Percentiles rank a stretch among this genome's conserved stretches.
phyloP scores from a whole-genome alignment of 1,139 yeast species.

The Saccharomyces hybrid region DNA sequence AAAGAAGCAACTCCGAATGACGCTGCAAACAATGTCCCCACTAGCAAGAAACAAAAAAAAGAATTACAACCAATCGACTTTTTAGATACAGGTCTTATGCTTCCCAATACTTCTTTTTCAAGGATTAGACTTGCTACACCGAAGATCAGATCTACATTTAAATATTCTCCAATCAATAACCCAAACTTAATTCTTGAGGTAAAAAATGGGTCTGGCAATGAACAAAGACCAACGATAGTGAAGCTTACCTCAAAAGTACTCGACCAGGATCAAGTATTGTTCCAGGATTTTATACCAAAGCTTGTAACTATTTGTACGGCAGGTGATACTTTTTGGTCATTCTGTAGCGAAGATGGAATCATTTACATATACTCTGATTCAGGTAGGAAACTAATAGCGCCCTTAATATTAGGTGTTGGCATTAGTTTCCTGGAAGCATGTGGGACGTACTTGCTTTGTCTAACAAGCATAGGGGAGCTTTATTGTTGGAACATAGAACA shows the following conservation, averaged over 20 bases:
- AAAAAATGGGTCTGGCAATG: constrained; percentile 48
- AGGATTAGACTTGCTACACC: constrained; percentile 78
- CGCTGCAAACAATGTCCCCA: constrained; percentile 8
- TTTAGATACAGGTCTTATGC: constrained; percentile 67
- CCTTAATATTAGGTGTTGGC: constrained; percentile 54
- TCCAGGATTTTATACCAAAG: constrained; percentile 50
- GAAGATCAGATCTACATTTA: constrained; percentile 53
- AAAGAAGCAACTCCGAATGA: constrained; percentile 20
- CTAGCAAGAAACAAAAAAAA: constrained; percentile 35
- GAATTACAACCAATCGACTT: constrained; percentile 54
- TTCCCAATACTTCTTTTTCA: constrained; percentile 76
- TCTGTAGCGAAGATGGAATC: constrained; percentile 65
- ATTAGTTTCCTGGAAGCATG: constrained; percentile 48
- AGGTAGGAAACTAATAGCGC: constrained; percentile 42
- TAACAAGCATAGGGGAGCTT: constrained; percentile 75
- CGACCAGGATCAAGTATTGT: constrained; percentile 35
- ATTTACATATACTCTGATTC: constrained; percentile 46
- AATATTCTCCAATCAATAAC: constrained; percentile 34
- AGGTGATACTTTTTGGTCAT: constrained; percentile 64
- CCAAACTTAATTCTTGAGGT: constrained; percentile 36
- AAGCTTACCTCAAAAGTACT: constrained; percentile 33
- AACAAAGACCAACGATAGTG: constrained; percentile 48
- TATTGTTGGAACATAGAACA: constrained; percentile 65
- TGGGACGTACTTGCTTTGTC: constrained; percentile 52
- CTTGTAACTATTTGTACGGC: constrained; percentile 63